phyloP scores from a whole-genome alignment of 2,329 filamentous ascomycete species.

The Ceratocystis cacaofunesta region DNA sequence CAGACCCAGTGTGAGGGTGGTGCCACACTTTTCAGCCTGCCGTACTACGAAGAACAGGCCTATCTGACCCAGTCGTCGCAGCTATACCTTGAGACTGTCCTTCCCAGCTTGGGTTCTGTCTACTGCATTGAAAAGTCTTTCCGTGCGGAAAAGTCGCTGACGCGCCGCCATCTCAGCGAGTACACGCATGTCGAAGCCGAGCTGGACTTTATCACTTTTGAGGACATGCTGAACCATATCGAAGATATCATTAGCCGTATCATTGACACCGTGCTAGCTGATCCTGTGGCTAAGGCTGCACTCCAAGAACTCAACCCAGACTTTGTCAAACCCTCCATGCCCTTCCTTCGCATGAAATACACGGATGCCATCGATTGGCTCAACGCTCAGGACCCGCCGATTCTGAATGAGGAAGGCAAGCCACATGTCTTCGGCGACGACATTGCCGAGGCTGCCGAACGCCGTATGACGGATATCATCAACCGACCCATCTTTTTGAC shows the following conservation, averaged over 20 bases:
- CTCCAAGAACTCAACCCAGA: conserved; percentile 82
- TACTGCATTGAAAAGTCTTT: conserved; percentile 99
- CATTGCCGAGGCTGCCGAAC: conserved; percentile 93
- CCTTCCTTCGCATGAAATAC: conserved; percentile 93
- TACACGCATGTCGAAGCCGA: conserved; percentile 96
- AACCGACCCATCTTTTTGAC: conserved; percentile 91
- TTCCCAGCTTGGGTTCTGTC: conserved; percentile 82
- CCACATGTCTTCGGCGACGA: conserved; percentile 89
- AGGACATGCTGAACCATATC: conserved; percentile 73
- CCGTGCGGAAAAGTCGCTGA: conserved; percentile 91
- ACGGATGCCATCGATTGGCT: conserved; percentile 90
- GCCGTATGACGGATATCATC: conserved; percentile 92
- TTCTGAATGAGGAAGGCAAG: conserved; percentile 83
- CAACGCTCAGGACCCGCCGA: conserved; percentile 59
- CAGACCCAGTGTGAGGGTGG: conserved; percentile 93
- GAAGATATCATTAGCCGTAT: conserved; percentile 80
- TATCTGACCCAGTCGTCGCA: conserved; percentile 96
- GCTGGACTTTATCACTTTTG: conserved; percentile 87
- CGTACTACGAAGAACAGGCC: conserved; percentile 78
- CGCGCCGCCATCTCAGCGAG: conserved; percentile 83
- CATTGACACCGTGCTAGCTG: conserved; percentile 58
- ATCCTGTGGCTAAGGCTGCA: conserved; percentile 55
- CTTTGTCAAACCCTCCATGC: conserved; percentile 66
- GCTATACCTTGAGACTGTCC: conserved; percentile 88
- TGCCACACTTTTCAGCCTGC: conserved; percentile 74